Base-by-base conservation (phyloP, 495 filamentous ascomycete genomes). In the Penicillium roqueforti region DNA sequence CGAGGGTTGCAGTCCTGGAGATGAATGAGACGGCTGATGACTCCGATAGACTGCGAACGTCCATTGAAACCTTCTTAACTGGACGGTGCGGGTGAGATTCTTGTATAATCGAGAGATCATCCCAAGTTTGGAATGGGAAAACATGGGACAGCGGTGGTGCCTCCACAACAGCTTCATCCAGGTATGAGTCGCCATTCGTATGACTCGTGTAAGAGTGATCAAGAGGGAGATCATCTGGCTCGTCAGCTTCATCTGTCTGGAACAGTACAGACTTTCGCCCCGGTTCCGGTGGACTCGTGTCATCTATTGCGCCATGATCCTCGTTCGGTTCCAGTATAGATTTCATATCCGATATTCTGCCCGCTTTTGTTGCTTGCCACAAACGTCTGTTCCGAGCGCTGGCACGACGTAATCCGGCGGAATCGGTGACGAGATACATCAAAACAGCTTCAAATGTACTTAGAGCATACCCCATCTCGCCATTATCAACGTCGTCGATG, bases 391-490 rank as follows among this genome's bases (percentile, higher is more conserved):
- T 99, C 13, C 89, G 78, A 43, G 82, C 78, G 68, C 95, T 99
- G 10, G 92, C 88, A 62, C 83, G 85, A 51, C 90, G 82, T 32
- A 99, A 69, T 19, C 83, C 87, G 18, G 84, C 86, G 0, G 91
- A 91, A 58, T 96, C 91, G 23, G 83, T 84, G 19, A 86, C 80
- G 16, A 99, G 80, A 69, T 99, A 97, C 8, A 91, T 88, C 11
- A 99, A 73, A 4, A 99, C 95, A 1, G 90, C 95, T 71, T 99
- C 95, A 45, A 96, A 88, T 1, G 95, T 99, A 65, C 92, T 97
- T 29, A 99, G 73, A 6, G 95, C 91, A 72, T 99, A 99, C 22
- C 95, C 95, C 76, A 92, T 87, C 73, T 99, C 95, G 29, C 95
- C 95, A 63, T 84, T 92, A 51, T 99, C 95, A 11, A 97, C 91